A percentile compares a stretch with the other conserved stretches of the same genome.
Conservation (phyloP, 805 yeast genomes). For the Candida easanensis region DNA sequence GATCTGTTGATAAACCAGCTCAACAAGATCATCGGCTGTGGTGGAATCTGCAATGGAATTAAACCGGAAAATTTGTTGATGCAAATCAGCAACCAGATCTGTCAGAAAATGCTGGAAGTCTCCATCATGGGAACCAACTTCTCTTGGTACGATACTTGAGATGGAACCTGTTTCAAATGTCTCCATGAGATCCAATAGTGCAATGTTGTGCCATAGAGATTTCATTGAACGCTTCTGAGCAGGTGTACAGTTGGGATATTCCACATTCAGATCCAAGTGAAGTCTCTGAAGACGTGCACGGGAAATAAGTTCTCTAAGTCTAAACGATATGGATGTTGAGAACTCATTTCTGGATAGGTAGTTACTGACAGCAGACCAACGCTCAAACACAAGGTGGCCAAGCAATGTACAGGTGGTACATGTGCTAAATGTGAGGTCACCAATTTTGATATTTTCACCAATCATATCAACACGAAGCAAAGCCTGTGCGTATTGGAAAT, state of each 20-base stretch:
- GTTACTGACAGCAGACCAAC: conserved; percentile 7
- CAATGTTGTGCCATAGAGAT: conserved; percentile 11
- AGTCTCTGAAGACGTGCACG: conserved; percentile 7
- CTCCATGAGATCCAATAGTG: conserved; percentile 7
- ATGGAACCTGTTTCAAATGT: conserved; percentile 3
- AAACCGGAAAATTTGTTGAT: conserved; percentile 6
- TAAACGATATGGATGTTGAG: background rate
- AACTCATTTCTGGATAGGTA: conserved; percentile 1
- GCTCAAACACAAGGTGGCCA: conserved; percentile 4
- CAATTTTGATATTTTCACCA: conserved; percentile 2
- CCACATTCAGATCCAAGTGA: conserved; percentile 7
- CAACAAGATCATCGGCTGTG: conserved; percentile 1
- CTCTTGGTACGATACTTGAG: conserved; percentile 3
- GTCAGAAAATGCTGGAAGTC: background rate
- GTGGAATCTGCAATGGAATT: conserved; percentile 7
- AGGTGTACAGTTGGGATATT: too few relatives aligned
- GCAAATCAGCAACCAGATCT: background rate
- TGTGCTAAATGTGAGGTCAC: conserved; percentile 1
- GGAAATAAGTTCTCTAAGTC: conserved; percentile 4
- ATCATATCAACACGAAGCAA: conserved; percentile 2
- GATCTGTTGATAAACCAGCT: conserved; percentile 2
- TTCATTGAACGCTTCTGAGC: conserved; percentile 5
- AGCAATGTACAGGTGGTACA: conserved; percentile 1
- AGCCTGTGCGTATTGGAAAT: conserved; percentile 4
- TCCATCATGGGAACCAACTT: background rate